These are phyloP conservation scores for Penicillium sclerotiorum DNA, from an alignment of 2,329 filamentous ascomycete species.

Conservation along the genomic window DNA sequence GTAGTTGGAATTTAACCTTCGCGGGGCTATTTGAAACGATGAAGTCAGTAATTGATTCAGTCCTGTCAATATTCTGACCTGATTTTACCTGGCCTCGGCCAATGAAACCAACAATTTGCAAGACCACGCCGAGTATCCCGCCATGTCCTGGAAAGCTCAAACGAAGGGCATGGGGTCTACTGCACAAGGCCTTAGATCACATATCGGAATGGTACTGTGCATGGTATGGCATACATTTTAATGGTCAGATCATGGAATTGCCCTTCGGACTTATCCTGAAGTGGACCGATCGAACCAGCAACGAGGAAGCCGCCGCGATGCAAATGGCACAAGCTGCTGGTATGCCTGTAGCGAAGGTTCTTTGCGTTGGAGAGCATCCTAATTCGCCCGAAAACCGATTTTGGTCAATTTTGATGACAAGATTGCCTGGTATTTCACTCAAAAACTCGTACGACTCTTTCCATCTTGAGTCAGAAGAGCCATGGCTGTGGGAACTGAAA, in stretches of 20 bases:
- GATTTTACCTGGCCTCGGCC: constrained; percentile 32
- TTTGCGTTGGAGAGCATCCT: constrained; percentile 38
- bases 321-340: constrained; percentile 38
- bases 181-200: constrained; percentile 32
- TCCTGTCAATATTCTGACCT: constrained; percentile 8
- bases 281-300: constrained; percentile 39
- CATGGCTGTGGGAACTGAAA: constrained; percentile 33
- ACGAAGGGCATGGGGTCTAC: constrained; percentile 29
- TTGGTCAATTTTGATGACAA: constrained; percentile 49
- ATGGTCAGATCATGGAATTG: constrained; percentile 33
- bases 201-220: constrained; percentile 37
- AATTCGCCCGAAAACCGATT: constrained; percentile 10
- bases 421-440: constrained; percentile 37
- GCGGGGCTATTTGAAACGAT: too few relatives aligned
- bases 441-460: constrained; percentile 32
- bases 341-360: constrained; percentile 38
- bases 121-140: constrained; percentile 28
- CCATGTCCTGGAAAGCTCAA: constrained; percentile 17
- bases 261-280: constrained; percentile 46
- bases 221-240: constrained; percentile 28
- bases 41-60: background rate
- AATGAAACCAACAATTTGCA: constrained; percentile 18
- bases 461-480: constrained; percentile 30
- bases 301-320: constrained; percentile 42
- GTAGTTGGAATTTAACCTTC: too few relatives aligned